Evolutionary conservation across 225 moss, liverwort and hornwort species (phyloP).

Genomic region (Sphagnum contortum): DNA sequence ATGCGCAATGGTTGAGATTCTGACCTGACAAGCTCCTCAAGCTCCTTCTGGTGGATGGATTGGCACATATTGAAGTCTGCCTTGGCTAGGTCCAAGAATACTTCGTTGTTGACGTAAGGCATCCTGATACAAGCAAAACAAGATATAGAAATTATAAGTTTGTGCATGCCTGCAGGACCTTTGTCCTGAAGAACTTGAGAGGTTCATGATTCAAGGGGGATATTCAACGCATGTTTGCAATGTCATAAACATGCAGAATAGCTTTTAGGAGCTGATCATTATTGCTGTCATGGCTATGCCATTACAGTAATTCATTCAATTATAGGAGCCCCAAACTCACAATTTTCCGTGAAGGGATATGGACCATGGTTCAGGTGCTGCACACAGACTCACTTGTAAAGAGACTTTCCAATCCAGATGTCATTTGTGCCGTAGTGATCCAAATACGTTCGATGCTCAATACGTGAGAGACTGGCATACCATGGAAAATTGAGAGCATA

Average conservation of each 20-base stretch:
- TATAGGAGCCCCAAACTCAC: no score
- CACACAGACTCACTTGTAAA: slow-evolving; percentile 15
- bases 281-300: no score
- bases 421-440: slow-evolving; percentile 37
- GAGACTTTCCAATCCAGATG: slow-evolving; percentile 42
- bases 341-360: no score
- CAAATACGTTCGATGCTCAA: slow-evolving; percentile 39
- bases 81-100: slow-evolving; percentile 43
- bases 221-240: no score
- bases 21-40: slow-evolving; percentile 31
- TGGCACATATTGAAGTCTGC: slow-evolving; percentile 61
- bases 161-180: no score
- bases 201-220: no score
- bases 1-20: not conserved
- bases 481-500: slow-evolving; percentile 32
- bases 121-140: slow-evolving; percentile 17
- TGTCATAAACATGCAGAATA: no score
- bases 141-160: not conserved
- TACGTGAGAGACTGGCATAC: slow-evolving; percentile 31
- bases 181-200: not conserved
- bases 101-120: slow-evolving; percentile 37
- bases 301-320: no score
- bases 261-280: no score
- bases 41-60: slow-evolving; percentile 36
- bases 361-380: no score